Evolutionary conservation across 306 rosid species (phyloP), one percentile per base, ranked within the genome.

Genomic region (Citrullus colocynthis): DNA sequence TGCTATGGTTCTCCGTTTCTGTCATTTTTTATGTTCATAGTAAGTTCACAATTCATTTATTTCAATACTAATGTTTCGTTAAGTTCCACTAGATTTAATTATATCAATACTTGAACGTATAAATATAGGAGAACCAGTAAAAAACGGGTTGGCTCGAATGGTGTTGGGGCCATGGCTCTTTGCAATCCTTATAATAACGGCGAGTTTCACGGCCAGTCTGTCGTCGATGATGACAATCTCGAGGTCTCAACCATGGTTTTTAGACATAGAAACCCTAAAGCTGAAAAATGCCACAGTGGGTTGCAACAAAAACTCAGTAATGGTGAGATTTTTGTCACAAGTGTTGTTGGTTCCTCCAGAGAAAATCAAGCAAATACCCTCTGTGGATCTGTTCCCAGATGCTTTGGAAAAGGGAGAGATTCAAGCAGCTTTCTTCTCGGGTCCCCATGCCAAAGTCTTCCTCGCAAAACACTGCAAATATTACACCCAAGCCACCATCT

Each of bases 1-100:
- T 88, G 86, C 80, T 88, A 34, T 91, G 92, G 97, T 88, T 89
- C 76, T 83, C 85, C 45, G 84, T 88, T 64, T 85, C 84, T 4
- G 45, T 85, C 78, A 62, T 89, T 20, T 86, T 58, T 89, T 85
- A 62, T 70, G 83, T 83, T 0, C 88, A 88, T 15, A 81, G 93
- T 91, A 89, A 88, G 88, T 48, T 48, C 54, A 48, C 54, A 48
- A 13, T 48, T 48, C 54, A 13, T 48, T 45, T 48, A 15, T 2
- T 48, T 48, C 52, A 48, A 45, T 45, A 24, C 28, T 24, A 24
- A 24, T 24, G 28, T 24, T 24, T 24, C 0, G 28, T 24, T 24
- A 24, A 24, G 28, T 24, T 24, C 0, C 1, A 24, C 28, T 24
- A 24, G 28, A 24, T 24, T 24, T 13, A 48, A 48, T 48, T 48